A percentile compares a stretch with the other conserved stretches of the same genome.
phyloP scores from a whole-genome alignment of 441 rosid genomes.

The Syzygium malaccense region DNA sequence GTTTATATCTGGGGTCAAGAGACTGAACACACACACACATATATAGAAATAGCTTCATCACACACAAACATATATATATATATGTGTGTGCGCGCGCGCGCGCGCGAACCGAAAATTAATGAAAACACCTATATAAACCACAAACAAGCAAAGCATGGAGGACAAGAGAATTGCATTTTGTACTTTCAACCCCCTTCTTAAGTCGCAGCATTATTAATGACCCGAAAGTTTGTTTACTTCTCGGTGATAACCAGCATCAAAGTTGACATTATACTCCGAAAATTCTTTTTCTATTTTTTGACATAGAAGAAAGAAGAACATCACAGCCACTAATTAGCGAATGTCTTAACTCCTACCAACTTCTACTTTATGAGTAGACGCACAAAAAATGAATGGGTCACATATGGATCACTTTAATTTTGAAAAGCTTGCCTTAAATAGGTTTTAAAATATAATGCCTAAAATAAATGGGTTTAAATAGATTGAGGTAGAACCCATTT shows the following conservation, averaged over 20 bases:
- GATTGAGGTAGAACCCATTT: no score
- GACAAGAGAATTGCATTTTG: background rate
- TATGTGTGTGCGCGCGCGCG: fast-evolving
- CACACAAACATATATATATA: background rate
- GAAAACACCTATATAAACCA: background rate
- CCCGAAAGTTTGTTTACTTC: background rate
- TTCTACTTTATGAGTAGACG: background rate
- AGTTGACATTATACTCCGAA: background rate
- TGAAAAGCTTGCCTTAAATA: no score
- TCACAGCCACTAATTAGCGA: background rate
- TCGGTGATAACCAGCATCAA: background rate
- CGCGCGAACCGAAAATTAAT: background rate
- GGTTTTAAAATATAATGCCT: no score
- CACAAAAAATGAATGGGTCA: no score
- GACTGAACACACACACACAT: background rate
- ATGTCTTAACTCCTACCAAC: background rate
- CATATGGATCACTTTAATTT: no score
- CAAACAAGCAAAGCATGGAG: background rate
- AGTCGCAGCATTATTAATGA: background rate
- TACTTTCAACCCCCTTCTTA: background rate
- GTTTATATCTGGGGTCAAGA: background rate
- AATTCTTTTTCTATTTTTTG: background rate
- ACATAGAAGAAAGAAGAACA: background rate
- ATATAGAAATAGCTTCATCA: background rate
- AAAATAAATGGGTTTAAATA: no score